Conservation (phyloP, 352 stramenopile genomes). For the Pythium diclinum region DNA sequence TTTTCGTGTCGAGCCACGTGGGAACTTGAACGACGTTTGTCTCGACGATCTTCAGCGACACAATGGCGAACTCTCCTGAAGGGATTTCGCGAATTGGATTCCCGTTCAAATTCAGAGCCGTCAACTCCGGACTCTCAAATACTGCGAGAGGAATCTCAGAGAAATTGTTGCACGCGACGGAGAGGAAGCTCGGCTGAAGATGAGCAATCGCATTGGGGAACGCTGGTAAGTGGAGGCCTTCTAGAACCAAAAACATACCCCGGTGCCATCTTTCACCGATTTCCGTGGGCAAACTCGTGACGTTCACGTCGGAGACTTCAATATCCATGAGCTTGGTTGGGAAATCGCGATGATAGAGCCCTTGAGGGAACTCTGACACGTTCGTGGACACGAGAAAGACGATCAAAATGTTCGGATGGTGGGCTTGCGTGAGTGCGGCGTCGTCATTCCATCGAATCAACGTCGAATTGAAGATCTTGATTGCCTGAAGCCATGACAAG, state of each 20-base stretch:
- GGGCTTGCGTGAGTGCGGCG: constrained; percentile 18
- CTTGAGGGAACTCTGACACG: constrained; percentile 12
- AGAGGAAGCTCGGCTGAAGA: constrained; percentile 8
- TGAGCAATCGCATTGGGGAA: neutral
- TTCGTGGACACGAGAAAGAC: constrained; percentile 17
- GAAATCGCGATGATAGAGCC: constrained; percentile 14
- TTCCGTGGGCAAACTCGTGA: constrained; percentile 15
- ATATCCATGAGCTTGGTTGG: constrained; percentile 11
- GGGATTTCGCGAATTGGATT: constrained; percentile 13
- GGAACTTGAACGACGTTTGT: constrained; percentile 7
- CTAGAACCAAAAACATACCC: constrained; percentile 22
- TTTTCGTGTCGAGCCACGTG: neutral
- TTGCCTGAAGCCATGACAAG: constrained; percentile 7
- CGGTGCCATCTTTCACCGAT: constrained; percentile 11
- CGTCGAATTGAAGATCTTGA: constrained; percentile 31
- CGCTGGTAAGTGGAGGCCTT: constrained; percentile 7
- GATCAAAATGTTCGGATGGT: constrained; percentile 15
- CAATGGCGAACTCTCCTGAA: neutral
- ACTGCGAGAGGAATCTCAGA: neutral
- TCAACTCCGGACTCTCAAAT: neutral
- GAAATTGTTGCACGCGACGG: constrained; percentile 22
- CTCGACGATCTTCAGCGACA: neutral
- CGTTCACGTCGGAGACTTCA: constrained; percentile 16
- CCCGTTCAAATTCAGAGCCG: neutral
- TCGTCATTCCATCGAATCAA: constrained; percentile 17